Conservation (phyloP, 805 yeast genomes). For the Phaffomyces antillensis region DNA sequence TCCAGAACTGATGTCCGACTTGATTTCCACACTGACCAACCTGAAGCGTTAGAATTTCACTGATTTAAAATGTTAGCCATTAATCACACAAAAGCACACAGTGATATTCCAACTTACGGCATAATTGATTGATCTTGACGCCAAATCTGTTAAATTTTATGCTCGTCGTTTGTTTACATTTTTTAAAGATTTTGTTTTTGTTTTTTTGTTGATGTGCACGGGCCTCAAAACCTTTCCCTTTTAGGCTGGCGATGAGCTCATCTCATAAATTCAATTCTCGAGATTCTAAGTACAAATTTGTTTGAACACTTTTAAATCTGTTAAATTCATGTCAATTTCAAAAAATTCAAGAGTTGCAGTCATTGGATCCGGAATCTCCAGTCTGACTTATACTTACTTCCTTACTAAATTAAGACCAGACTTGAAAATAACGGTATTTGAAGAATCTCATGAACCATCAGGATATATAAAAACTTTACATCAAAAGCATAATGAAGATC, state of each 20-base stretch:
- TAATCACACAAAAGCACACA: background rate
- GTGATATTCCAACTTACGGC: constrained; percentile 5
- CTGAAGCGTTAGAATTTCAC: constrained; percentile 67
- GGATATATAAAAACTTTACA: constrained; percentile 65
- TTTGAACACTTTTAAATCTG: background rate
- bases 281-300: background rate
- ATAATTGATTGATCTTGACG: background rate
- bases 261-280: background rate
- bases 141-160: background rate
- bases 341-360: constrained; percentile 50
- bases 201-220: background rate
- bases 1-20: constrained; percentile 90
- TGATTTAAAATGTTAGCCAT: background rate
- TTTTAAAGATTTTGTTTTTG: background rate
- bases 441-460: constrained; percentile 49
- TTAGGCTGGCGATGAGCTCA: background rate
- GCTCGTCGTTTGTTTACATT: background rate
- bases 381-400: constrained; percentile 67
- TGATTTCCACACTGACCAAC: constrained; percentile 97
- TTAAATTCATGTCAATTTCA: background rate
- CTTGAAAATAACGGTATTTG: constrained; percentile 54
- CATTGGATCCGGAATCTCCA: constrained; percentile 86
- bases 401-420: constrained; percentile 73
- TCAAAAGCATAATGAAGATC: constrained; percentile 26
- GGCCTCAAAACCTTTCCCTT: background rate